Percentiles rank a stretch among this genome's conserved stretches.
Evolutionary conservation across 345 rosid genomes (phyloP).

Genomic region (Eucalyptus decipiens): DNA sequence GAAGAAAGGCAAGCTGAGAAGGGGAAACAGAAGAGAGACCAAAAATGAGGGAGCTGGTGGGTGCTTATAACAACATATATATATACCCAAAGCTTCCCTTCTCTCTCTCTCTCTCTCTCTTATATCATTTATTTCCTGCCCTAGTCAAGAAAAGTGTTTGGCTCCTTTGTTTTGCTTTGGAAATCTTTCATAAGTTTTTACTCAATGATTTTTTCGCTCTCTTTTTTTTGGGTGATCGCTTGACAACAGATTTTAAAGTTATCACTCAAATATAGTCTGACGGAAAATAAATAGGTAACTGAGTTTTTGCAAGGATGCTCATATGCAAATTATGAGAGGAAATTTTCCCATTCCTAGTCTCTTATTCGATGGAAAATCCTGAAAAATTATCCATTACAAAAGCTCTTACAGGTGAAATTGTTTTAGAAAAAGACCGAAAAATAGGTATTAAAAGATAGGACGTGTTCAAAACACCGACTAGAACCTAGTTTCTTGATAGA

Average conservation of each 20-base stretch:
- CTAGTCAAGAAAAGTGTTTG: not conserved
- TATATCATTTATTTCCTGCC: not conserved
- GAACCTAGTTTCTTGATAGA: not conserved
- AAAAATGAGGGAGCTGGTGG: not conserved
- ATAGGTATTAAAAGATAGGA: not conserved
- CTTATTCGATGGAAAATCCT: accelerated
- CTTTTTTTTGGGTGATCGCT: not conserved
- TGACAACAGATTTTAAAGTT: not conserved
- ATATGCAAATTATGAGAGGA: not conserved
- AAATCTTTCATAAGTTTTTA: not conserved
- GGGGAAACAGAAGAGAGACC: not conserved
- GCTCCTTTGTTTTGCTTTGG: not conserved
- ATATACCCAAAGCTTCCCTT: not conserved
- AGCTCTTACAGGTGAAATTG: not conserved
- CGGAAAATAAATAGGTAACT: not conserved
- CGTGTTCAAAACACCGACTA: accelerated
- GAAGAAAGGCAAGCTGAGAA: not conserved
- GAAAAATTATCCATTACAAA: not conserved
- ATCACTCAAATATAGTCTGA: not conserved
- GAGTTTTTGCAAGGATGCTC: not conserved
- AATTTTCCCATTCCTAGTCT: accelerated
- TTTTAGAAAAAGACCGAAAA: not conserved
- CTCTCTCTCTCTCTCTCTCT: accelerated
- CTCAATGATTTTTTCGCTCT: not conserved
- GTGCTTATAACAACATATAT: not conserved